phyloP scores from a whole-genome alignment of 306 rosid species.

The Trifolium dubium region DNA sequence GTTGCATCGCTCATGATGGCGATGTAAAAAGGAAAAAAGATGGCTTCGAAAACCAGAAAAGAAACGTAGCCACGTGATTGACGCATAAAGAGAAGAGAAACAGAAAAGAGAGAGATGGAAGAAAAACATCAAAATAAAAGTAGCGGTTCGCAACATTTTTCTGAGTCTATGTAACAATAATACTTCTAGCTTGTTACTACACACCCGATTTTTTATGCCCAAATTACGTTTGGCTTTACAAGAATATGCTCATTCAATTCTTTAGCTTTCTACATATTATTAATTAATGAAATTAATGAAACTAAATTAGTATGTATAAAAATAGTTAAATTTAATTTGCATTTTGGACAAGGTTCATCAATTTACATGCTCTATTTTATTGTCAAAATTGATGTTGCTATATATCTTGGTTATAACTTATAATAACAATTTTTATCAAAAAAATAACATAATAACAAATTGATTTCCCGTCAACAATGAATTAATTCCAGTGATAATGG shows the following conservation, averaged over 20 bases:
- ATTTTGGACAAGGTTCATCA: background rate
- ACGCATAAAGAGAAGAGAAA: background rate
- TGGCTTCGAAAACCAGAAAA: background rate
- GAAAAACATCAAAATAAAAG: slow-evolving; percentile 5
- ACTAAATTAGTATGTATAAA: too few relatives aligned
- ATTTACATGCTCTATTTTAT: too few relatives aligned
- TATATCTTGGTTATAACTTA: too few relatives aligned
- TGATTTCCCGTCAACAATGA: too few relatives aligned
- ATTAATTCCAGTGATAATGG: too few relatives aligned
- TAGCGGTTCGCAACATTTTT: background rate
- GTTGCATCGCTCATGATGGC: slow-evolving; percentile 6
- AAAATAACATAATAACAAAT: too few relatives aligned
- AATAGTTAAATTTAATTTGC: background rate
- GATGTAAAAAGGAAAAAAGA: background rate
- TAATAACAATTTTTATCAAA: too few relatives aligned
- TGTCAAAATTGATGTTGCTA: too few relatives aligned
- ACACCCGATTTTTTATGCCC: slow-evolving; percentile 12
- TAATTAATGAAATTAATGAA: background rate
- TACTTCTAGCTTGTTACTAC: background rate
- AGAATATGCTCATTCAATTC: background rate
- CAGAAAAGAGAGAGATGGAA: slow-evolving; percentile 10
- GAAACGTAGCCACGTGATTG: background rate
- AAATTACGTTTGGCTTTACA: background rate
- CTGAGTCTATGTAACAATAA: background rate
- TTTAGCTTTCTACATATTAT: background rate